Percentiles rank a stretch among this genome's conserved stretches.
Conservation (phyloP, 805 yeast genomes). For the Wickerhamomyces subpelliculosus region DNA sequence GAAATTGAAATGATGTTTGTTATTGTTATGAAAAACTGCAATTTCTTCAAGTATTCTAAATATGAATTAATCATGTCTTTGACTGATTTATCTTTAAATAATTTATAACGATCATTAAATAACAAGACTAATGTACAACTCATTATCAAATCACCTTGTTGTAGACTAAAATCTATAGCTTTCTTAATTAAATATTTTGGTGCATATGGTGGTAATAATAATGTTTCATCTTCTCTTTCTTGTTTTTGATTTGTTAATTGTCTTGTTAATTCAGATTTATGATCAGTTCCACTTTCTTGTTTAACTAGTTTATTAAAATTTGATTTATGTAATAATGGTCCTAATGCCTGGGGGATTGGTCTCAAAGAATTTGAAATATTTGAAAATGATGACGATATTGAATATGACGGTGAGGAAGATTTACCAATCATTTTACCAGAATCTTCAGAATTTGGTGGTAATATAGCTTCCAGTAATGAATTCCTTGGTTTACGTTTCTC, state of each 20-base stretch:
- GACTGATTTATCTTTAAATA: slow-evolving; percentile 24
- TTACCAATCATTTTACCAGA: neutral
- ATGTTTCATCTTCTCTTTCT: slow-evolving; percentile 1
- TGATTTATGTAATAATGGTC: slow-evolving; percentile 2
- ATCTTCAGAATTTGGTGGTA: slow-evolving; percentile 9
- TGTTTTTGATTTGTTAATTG: slow-evolving; percentile 16
- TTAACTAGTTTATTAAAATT: slow-evolving; percentile 1
- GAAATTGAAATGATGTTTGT: slow-evolving; percentile 45
- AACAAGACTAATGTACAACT: slow-evolving; percentile 50
- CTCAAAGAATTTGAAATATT: neutral
- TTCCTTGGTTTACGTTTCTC: slow-evolving; percentile 12
- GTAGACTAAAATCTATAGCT: slow-evolving; percentile 46
- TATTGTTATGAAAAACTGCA: slow-evolving; percentile 48
- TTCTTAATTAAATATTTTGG: slow-evolving; percentile 42
- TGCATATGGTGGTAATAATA: slow-evolving; percentile 46
- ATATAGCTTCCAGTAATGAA: slow-evolving; percentile 21
- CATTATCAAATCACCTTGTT: slow-evolving; percentile 60
- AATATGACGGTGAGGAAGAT: slow-evolving; percentile 7
- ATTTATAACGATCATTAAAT: slow-evolving; percentile 37
- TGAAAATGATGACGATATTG: slow-evolving; percentile 2
- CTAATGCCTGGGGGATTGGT: neutral
- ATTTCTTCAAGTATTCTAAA: slow-evolving; percentile 43
- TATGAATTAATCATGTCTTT: slow-evolving; percentile 54
- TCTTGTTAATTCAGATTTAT: slow-evolving; percentile 18
- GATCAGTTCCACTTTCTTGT: slow-evolving; percentile 11